These are phyloP conservation scores for Sugiyamaella paludigena DNA, from an alignment of 1,139 yeast genomes.

Conservation along the genomic window DNA sequence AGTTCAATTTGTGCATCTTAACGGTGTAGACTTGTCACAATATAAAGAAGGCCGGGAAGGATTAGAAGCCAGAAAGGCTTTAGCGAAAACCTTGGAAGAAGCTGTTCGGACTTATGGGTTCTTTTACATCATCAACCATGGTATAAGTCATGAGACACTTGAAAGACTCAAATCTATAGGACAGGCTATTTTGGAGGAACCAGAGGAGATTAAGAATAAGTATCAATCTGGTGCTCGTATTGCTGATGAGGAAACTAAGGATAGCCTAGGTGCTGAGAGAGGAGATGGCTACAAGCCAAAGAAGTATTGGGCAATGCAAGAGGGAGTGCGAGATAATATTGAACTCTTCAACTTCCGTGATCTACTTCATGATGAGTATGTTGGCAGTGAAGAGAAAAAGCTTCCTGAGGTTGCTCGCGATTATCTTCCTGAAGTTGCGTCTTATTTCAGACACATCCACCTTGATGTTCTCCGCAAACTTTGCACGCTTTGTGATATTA, in stretches of 20 bases:
- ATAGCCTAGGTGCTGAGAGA: conserved; percentile 46
- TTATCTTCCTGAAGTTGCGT: conserved; percentile 42
- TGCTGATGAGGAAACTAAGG: conserved; percentile 40
- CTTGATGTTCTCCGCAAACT: conserved; percentile 39
- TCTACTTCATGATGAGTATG: conserved; percentile 44
- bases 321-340: conserved; percentile 26
- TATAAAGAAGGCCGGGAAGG: conserved; percentile 42
- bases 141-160: conserved; percentile 37
- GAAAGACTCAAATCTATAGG: conserved; percentile 42
- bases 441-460: conserved; percentile 32
- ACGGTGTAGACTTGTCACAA: conserved; percentile 42
- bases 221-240: conserved; percentile 43
- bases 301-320: conserved; percentile 35
- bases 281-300: conserved; percentile 50
- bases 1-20: conserved; percentile 33
- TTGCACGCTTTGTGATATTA: conserved; percentile 42
- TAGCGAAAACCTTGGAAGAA: conserved; percentile 40
- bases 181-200: conserved; percentile 43
- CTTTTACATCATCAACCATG: conserved; percentile 44
- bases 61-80: conserved; percentile 30
- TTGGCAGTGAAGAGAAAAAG: conserved; percentile 14
- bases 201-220: conserved; percentile 44
- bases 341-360: conserved; percentile 27
- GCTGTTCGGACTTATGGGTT: conserved; percentile 48
- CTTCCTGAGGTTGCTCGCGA: conserved; percentile 43